A percentile compares a stretch with the other conserved stretches of the same genome.
These are phyloP conservation scores for Melanopsichium pennsylvanicum DNA, from an alignment of 1,284 basidiomycete genomes.

Conservation along the genomic window DNA sequence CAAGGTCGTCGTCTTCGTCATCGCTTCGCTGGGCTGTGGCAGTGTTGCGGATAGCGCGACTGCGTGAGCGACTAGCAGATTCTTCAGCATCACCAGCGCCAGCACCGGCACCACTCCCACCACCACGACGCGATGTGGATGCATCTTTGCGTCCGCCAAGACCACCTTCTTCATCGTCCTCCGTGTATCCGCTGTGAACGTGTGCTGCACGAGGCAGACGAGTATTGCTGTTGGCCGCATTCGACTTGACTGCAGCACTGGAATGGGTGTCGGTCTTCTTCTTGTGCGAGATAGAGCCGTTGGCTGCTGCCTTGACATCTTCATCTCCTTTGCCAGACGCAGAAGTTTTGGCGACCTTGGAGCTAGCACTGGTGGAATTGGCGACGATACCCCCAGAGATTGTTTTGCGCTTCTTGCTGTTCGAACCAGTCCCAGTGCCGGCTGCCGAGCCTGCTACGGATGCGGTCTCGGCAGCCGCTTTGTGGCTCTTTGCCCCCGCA, in stretches of 20 bases:
- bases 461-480: constrained; percentile 17
- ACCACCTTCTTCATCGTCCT: constrained; percentile 42
- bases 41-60: constrained; percentile 22
- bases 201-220: constrained; percentile 43
- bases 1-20: constrained; percentile 41
- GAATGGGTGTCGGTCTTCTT: constrained; percentile 25
- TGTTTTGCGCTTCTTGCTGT: constrained; percentile 47
- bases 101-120: too few relatives aligned
- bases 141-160: constrained; percentile 29
- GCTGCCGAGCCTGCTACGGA: constrained; percentile 20
- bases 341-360: constrained; percentile 35
- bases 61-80: constrained; percentile 17
- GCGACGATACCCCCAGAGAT: constrained; percentile 18
- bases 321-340: constrained; percentile 33
- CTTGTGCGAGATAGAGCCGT: constrained; percentile 35
- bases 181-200: constrained; percentile 34
- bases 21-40: constrained; percentile 36
- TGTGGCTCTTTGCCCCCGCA: constrained; percentile 32
- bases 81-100: constrained; percentile 26
- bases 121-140: constrained; percentile 6
- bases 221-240: constrained; percentile 27
- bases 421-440: constrained; percentile 7
- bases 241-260: constrained; percentile 16
- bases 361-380: constrained; percentile 5
- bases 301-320: constrained; percentile 42